Base-by-base conservation (phyloP, 176 grass and related monocot species). In the Oropetium thomaeum region DNA sequence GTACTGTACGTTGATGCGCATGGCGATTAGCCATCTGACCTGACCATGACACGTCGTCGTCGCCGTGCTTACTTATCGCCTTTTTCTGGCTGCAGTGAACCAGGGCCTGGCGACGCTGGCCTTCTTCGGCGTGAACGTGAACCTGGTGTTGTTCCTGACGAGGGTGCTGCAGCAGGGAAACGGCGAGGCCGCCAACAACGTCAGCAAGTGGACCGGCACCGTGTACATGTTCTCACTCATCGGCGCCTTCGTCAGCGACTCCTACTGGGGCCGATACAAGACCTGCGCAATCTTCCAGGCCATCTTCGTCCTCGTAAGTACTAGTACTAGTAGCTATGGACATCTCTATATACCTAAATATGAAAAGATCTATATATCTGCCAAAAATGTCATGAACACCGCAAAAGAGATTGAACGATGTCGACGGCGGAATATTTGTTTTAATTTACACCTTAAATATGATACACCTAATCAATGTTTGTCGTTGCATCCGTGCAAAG, bases 191-290 rank as follows among this genome's bases (percentile, higher is more conserved):
- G 95, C 95, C 55, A 98, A 94, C 88, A 98, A 98, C 75, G 95
- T 98, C 2, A 97, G 94, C 81, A 97, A 97, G 81, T 97, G 94
- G 94, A 97, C 94, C 2, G 94, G 94, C 70, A 98, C 95, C 15
- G 95, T 98, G 33, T 94, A 98, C 81, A 93, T 98, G 88, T 98
- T 98, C 74, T 98, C 95, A 40, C 86, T 98, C 40, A 75, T 98
- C 53, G 95, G 95, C 29, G 95, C 95, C 55, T 98, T 98, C 84
- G 77, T 98, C 57, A 98, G 95, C 53, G 95, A 98, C 78, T 91
- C 95, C 67, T 98, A 89, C 79, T 98, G 95, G 95, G 95, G 95
- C 3, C 82, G 95, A 17, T 98, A 93, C 91, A 91, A 83, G 72
- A 93, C 88, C 40, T 98, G 95, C 57, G 88, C 91, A 71, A 81